Base-by-base conservation (phyloP, 345 rosid species). In the Eutrema yunnanense region DNA sequence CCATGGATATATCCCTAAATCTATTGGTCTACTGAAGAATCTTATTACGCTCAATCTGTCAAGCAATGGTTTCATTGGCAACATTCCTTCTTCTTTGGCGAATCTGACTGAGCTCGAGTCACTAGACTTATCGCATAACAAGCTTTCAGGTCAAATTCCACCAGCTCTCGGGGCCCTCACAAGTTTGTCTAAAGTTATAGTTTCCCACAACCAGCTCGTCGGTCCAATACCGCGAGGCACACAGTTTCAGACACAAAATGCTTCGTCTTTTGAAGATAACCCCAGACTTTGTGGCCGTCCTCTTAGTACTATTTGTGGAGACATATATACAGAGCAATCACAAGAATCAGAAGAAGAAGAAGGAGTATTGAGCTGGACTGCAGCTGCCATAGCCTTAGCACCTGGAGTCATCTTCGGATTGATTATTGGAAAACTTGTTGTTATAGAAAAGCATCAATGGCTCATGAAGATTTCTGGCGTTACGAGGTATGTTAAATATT, bases 91-190 rank as follows among this genome's bases (percentile, higher is more conserved):
- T 14, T 34, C 42, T 56, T 34, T 56, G 42, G 27, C 42, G 5
- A 56, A 56, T 14, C 42, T 56, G 43, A 34, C 61, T 7, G 13
- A 9, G 22, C 61, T 56, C 7, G 42, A 56, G 61, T 56, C 61
- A 2, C 41, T 56, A 5, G 42, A 56, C 61, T 33, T 63, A 6
- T 73, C 76, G 0, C 46, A 63, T 29, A 73, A 73, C 30, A 52
- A 52, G 4, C 56, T 73, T 26, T 63, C 76, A 40, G 51, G 72
- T 2, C 42, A 67, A 14, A 67, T 67, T 11, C 62, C 62, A 14
- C 19, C 16, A 29, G 10, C 13, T 12, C 69, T 65, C 4, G 34
- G 34, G 0, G 7, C 3, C 9, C 29, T 66, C 47, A 37, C 27
- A 8, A 27, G n/a, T 3, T 37, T 51, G 0, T 51, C 60, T 0